Evolutionary conservation across 129 eudicot species (phyloP), one percentile per base, ranked within the genome.

Genomic region (Erigeron canadensis): DNA sequence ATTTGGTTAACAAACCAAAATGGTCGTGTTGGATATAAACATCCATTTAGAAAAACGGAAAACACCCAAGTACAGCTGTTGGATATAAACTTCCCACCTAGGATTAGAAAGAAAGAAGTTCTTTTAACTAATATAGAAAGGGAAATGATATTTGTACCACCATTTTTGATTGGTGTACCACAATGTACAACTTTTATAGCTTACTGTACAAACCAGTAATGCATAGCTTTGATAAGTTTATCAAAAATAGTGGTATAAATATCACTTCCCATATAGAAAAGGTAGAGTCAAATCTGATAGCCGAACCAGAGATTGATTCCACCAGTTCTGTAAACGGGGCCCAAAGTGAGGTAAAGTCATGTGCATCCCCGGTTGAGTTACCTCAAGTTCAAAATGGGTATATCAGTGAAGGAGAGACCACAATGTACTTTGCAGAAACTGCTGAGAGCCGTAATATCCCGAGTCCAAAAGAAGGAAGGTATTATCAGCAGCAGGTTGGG

Each of bases 381-480:
- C 55, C 76, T 8, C 82, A 76, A 46, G 65, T 48, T 57, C 82
- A 78, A 18, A 80, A 89, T 69, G 95, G 84, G 44, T 81, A 85
- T 75, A 83, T 85, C 73, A 92, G 98, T 38, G 98, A 89, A 11
- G 96, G 92, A 19, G 96, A 92, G 66, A 89, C 84, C 8, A 89
- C 96, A n/a, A 89, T 92, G 95, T 92, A 92, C 72, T 92, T 96
- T 5, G 98, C 95, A 2, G 98, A 92, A 79, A 92, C 98, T 0
- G 96, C 98, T 1, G 98, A 92, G 65, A 92, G 98, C 84, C 84
- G 81, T 54, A 92, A 92, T 58, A 83, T 45, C 63, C 78, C 95
- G 18, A 86, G 95, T 57, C 98, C 98, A 0, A 81, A 76, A 67
- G 85, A 72, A 55, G 85, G 85, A 15, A 79, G 65, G 76, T 78